Base-by-base conservation (phyloP, 2,329 filamentous ascomycete genomes). In the Diatrype stigma region DNA sequence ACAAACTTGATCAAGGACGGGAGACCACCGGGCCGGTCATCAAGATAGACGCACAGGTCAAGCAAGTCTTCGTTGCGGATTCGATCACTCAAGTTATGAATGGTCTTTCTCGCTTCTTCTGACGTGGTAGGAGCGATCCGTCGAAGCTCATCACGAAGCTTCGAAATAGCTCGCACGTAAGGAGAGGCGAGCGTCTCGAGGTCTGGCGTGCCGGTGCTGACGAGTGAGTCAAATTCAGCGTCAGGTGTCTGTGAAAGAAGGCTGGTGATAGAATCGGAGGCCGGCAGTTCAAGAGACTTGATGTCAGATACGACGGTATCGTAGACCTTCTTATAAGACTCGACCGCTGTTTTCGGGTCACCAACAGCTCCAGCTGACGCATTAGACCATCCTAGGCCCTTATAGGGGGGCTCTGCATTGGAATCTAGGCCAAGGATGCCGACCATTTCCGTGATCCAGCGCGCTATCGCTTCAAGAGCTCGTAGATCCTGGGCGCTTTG, bases 21-120 rank as follows among this genome's bases (percentile, higher is more conserved):
- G 64, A 78, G 78, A 49, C 74, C 75, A 45, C 80, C 80, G n/a
- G 73, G 73, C 46, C 90, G 82, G 63, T 96, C 92, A 64, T 96
- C 92, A 1, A 96, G 83, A 63, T 95, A 95, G 51, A 96, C 87
- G 35, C 87, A 89, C 0, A 95, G 74, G 51, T 92, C 85, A 61
- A 89, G 92, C 11, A 96, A 81, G 51, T 92, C 84, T 10, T 83
- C 78, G 66, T 96, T 89, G 48, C 92, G 87, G 42, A 96, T 82
- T 17, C 81, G 78, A 65, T 96, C 93, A 58, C 87, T 94, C 45
- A 96, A 79, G 0, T 76, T 70, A 1, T 96, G 81, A 35, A 94
- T 84, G 3, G 87, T 80, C 64, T 90, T 89, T 53, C 87, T 83
- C 1, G 82, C 75, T 16, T 77, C 70, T 0, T 77, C 69, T 0